Conservation (phyloP, 441 rosid genomes). For the Populus hybrid region DNA sequence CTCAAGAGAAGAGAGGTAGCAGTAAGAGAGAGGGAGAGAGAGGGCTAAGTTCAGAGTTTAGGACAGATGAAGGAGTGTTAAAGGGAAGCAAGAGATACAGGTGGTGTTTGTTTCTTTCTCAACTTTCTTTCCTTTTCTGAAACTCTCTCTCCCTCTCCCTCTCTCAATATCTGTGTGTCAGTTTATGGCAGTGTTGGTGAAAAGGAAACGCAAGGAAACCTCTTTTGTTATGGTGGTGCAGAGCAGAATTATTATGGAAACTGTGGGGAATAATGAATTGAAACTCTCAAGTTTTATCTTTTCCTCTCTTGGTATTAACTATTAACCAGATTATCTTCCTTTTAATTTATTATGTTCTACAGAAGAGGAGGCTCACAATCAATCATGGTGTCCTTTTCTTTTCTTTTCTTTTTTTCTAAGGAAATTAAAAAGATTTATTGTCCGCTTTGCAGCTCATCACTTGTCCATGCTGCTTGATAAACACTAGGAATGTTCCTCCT, state of each 20-base stretch:
- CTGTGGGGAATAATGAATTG: background rate
- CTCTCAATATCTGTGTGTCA: slow-evolving; percentile 28
- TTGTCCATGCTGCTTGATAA: background rate
- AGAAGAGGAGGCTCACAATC: background rate
- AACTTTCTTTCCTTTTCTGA: background rate
- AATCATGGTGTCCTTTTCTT: background rate
- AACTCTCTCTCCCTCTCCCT: slow-evolving; percentile 13
- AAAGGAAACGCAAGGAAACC: slow-evolving; percentile 26
- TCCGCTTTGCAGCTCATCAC: background rate
- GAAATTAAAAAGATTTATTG: background rate
- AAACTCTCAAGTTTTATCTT: background rate
- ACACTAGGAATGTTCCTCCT: background rate
- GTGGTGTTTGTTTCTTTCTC: background rate
- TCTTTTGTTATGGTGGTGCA: background rate
- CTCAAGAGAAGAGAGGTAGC: background rate
- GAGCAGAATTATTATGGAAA: slow-evolving; percentile 15
- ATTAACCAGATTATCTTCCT: background rate
- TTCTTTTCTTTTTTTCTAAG: background rate
- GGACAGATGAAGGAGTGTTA: background rate
- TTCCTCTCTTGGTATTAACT: background rate
- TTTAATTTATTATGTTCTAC: background rate
- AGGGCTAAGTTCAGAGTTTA: background rate
- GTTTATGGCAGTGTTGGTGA: slow-evolving; percentile 28
- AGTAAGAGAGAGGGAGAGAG: background rate
- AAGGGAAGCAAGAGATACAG: background rate